Evolutionary conservation across 2,329 filamentous ascomycete species (phyloP).

Genomic region (Alternaria novae-zelandiae): DNA sequence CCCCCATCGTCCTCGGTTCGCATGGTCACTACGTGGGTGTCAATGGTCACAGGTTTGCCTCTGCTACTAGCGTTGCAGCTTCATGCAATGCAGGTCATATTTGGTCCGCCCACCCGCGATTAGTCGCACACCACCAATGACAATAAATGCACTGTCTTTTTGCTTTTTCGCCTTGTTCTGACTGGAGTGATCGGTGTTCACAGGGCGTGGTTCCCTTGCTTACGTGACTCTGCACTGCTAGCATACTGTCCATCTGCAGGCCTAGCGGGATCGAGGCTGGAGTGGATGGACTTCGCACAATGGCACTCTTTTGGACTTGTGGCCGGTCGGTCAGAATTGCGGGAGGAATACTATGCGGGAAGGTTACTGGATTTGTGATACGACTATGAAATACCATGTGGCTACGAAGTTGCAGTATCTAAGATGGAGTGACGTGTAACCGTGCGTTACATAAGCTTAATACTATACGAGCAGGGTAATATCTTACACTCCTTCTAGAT

Average conservation of each 20-base stretch:
- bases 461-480: neutral
- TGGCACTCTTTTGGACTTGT: neutral
- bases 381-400: neutral
- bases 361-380: neutral
- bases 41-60: neutral
- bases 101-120: neutral
- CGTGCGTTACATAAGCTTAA: neutral
- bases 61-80: neutral
- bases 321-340: neutral
- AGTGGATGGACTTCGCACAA: neutral
- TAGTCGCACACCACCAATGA: neutral
- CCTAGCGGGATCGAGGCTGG: neutral
- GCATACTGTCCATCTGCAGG: neutral
- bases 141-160: neutral
- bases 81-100: constrained; percentile 6
- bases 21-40: neutral
- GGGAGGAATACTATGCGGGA: neutral
- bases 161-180: neutral
- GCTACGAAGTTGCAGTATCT: neutral
- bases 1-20: neutral
- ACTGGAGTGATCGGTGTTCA: neutral
- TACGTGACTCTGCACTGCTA: constrained; percentile 1
- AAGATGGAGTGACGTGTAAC: no score
- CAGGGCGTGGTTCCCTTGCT: neutral
- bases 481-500: no score